Evolutionary conservation across 495 filamentous ascomycete species (phyloP).

Genomic region (Neurospora sp.): DNA sequence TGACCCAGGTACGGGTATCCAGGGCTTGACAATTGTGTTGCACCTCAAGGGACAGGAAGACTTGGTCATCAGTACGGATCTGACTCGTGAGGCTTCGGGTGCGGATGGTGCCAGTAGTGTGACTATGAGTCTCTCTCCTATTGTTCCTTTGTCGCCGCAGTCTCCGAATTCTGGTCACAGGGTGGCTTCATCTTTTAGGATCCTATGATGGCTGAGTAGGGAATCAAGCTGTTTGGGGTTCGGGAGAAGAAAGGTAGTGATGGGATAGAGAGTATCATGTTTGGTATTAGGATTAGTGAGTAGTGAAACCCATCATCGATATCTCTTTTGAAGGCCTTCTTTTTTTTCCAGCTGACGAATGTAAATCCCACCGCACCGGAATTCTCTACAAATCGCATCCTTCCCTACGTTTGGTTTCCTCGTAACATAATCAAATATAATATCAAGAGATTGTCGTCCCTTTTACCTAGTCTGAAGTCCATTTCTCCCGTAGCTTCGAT

Average conservation of each 20-base stretch:
- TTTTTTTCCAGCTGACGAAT: background rate
- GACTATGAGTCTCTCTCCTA: background rate
- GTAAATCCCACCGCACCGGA: background rate
- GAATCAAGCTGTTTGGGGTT: background rate
- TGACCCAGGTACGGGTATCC: constrained; percentile 16
- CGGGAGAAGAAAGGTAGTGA: background rate
- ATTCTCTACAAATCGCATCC: background rate
- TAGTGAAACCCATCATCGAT: background rate
- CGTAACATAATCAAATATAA: too few species aligned
- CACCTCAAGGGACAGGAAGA: constrained; percentile 36
- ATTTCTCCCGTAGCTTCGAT: background rate
- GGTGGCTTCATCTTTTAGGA: background rate
- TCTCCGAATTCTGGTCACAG: background rate
- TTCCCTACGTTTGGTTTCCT: background rate
- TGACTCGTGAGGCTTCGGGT: constrained; percentile 13
- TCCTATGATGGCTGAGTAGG: background rate
- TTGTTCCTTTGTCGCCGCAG: background rate
- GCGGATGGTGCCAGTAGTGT: background rate
- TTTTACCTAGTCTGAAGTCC: background rate
- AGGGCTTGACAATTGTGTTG: constrained; percentile 35
- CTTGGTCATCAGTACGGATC: constrained; percentile 34
- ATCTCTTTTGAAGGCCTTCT: background rate
- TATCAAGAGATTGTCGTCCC: background rate
- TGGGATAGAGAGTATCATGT: background rate
- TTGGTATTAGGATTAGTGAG: background rate